Conservation (phyloP, 306 rosid genomes). For the Prunus davidiana region DNA sequence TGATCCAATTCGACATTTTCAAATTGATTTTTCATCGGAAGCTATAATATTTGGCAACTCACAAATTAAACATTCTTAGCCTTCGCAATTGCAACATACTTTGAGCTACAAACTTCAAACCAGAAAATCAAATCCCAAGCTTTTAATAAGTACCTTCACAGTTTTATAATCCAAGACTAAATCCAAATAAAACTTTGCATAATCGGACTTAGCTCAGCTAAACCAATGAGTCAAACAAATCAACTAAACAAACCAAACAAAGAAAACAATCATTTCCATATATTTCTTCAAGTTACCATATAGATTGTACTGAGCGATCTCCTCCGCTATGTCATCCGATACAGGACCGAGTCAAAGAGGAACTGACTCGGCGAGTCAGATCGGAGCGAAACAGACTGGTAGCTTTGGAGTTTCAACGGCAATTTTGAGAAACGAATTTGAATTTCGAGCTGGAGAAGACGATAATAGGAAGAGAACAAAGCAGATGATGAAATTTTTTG, state of each 20-base stretch:
- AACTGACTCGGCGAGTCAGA: conserved; percentile 33
- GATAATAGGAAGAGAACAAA: conserved; percentile 47
- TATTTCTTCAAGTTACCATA: conserved; percentile 61
- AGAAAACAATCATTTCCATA: not conserved
- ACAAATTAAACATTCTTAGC: not conserved
- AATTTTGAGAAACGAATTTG: conserved; percentile 32
- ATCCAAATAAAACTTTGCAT: conserved; percentile 17
- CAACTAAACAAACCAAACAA: conserved; percentile 18
- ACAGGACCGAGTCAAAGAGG: conserved; percentile 27
- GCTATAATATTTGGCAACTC: not conserved
- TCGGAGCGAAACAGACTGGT: conserved; percentile 30
- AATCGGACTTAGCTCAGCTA: conserved; percentile 48
- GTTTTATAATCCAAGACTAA: conserved; percentile 1
- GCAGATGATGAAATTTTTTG: conserved; percentile 20
- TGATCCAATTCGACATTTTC: not conserved
- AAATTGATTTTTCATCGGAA: not conserved
- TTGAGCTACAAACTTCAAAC: conserved; percentile 1
- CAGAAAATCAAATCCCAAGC: not conserved
- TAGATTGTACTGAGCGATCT: conserved; percentile 64
- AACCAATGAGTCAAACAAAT: conserved; percentile 38
- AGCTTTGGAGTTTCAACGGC: conserved; percentile 38
- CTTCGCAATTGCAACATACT: not conserved
- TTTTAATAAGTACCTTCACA: not conserved
- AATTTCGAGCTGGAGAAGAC: conserved; percentile 49
- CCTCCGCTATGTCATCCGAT: conserved; percentile 84